phyloP scores from a whole-genome alignment of 2,329 filamentous ascomycete genomes.

The Epichloe hybrida region DNA sequence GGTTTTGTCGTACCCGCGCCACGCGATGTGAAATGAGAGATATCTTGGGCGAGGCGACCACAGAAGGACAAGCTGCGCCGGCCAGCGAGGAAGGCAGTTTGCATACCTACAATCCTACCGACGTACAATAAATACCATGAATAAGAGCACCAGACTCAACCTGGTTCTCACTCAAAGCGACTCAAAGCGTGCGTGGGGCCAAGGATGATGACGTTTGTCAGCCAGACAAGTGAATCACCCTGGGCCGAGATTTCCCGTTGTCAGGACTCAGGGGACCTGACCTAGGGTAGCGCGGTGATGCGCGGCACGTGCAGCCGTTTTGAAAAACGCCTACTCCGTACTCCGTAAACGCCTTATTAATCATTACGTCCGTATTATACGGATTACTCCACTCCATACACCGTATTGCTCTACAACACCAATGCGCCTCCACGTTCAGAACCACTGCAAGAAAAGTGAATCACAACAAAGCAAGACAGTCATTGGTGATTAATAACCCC shows the following conservation, averaged over 20 bases:
- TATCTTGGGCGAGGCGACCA: not conserved
- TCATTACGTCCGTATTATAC: not conserved
- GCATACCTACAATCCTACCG: not conserved
- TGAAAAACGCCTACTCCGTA: not conserved
- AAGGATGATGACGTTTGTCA: slow-evolving; percentile 6
- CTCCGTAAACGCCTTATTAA: too few relatives aligned
- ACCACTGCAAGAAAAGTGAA: not conserved
- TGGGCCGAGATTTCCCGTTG: not conserved
- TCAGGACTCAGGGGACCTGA: too few relatives aligned
- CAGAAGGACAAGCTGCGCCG: not conserved
- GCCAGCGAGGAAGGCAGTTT: not conserved
- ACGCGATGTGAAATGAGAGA: not conserved
- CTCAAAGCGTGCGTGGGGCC: not conserved
- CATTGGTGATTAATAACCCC: not conserved
- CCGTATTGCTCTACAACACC: too few relatives aligned
- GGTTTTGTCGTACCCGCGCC: not conserved
- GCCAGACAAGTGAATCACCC: not conserved
- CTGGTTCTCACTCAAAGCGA: not conserved
- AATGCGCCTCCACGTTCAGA: not conserved
- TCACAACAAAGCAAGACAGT: not conserved
- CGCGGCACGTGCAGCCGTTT: not conserved
- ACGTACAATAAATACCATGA: too few relatives aligned
- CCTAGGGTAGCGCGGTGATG: not conserved
- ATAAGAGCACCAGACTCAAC: too few relatives aligned
- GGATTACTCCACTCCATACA: not conserved